A percentile compares a stretch with the other conserved stretches of the same genome.
Conservation (phyloP, 1,139 yeast genomes). For the Starmera stellimalicola region DNA sequence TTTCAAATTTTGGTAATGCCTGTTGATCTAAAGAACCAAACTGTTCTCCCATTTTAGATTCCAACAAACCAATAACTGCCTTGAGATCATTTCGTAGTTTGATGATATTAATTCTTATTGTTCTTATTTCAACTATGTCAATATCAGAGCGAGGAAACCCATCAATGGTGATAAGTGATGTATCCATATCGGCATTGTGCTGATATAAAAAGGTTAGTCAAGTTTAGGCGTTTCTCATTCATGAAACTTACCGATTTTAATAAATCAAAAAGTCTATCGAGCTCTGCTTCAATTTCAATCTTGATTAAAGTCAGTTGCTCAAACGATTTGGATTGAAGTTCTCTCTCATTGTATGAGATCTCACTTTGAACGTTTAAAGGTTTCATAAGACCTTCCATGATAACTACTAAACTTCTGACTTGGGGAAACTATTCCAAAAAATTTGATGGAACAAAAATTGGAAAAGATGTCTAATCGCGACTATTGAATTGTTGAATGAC, state of each 20-base stretch:
- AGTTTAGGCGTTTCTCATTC: slow-evolving; percentile 2
- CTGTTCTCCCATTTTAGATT: slow-evolving; percentile 34
- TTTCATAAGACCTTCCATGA: slow-evolving; percentile 2
- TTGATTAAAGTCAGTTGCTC: not conserved
- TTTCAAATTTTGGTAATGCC: not conserved
- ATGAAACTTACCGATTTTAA: slow-evolving; percentile 4
- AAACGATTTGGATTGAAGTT: not conserved
- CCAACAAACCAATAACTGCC: slow-evolving; percentile 38
- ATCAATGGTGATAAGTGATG: slow-evolving; percentile 54
- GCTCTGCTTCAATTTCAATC: slow-evolving; percentile 11
- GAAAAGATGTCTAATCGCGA: too few relatives aligned
- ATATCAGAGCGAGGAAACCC: slow-evolving; percentile 85
- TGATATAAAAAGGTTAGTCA: slow-evolving; percentile 2
- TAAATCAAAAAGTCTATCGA: slow-evolving; percentile 1
- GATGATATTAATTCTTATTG: slow-evolving; percentile 55
- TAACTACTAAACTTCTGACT: not conserved
- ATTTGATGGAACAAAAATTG: too few relatives aligned
- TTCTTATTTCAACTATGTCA: slow-evolving; percentile 60
- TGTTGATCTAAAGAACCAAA: slow-evolving; percentile 20
- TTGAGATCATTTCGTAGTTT: slow-evolving; percentile 62
- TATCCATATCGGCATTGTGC: slow-evolving; percentile 48
- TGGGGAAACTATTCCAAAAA: too few relatives aligned
- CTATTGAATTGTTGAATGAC: too few relatives aligned
- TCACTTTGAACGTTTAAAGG: not conserved
- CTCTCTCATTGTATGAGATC: not conserved